Base-by-base conservation (phyloP, 2,329 filamentous ascomycete species). In the Penicillium italicum region DNA sequence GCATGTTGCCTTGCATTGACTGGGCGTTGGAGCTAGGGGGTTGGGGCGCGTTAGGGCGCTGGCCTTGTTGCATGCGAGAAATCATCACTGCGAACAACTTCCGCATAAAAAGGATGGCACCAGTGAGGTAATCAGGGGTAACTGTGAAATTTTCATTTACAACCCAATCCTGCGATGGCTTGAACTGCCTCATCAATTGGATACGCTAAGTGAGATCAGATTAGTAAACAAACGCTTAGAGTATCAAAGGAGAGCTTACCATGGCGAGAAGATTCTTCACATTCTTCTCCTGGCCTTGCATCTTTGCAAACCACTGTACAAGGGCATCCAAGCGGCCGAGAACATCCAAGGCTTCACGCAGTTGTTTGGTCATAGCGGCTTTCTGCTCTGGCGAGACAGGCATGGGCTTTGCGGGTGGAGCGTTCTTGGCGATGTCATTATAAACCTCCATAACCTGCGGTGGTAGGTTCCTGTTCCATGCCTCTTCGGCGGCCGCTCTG, bases 151-250 rank as follows among this genome's bases (percentile, higher is more conserved):
- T 66, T 18, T 80, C 78, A 42, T 74, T 73, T 24, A 76, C 66
- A 5, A 67, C 66, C 69, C 75, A 77, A 34, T 77, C 76, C 20
- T 66, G 66, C 4, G 69, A 66, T 24, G 65, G 56, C 53, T 75
- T 77, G 62, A 76, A 79, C 57, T 80, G 78, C 41, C 73, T 72
- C 69, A 78, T 73, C 47, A 80, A 66, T 60, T 76, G 71, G 37
- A 76, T 66, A 34, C 76, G 75, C 71, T 77, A 59, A 28, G 22
- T 22, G 10, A 44, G 6, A 57, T 53, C 28, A 55, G 28, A 49
- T 58, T 57, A 65, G 55, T 58, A 42, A 64, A 55, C 11, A 47
- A 50, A 45, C 41, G 26, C n/a, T 24, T 41, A 9, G 42, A 34
- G 48, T 12, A 53, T 16, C 11, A 28, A 46, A 26, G n/a, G 33